Evolutionary conservation across 2,329 filamentous ascomycete genomes (phyloP), one percentile per base, ranked within the genome.

Genomic region (Aspergillus brasiliensis): DNA sequence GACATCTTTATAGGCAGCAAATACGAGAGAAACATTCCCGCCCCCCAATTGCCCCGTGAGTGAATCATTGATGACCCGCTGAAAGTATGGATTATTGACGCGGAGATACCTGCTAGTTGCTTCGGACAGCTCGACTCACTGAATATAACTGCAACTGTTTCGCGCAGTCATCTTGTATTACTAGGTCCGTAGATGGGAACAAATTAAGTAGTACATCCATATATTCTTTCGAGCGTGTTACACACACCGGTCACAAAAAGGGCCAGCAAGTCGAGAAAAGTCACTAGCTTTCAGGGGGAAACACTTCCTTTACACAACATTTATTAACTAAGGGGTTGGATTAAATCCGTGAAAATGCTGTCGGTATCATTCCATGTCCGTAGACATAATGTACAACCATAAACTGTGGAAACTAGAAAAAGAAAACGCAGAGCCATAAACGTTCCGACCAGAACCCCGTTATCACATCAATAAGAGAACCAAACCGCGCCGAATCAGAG

Each of bases 21-120:
- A 84, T 98, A 90, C 78, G 95, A 98, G 81, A 86, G 95, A 76
- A 99, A 99, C 78, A 77, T 98, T 57, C 91, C 92, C 34, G 85
- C 86, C 59, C 92, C 89, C 34, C 88, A 89, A 67, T 82, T 96
- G 60, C 89, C 92, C 65, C 88, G 94, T 97, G 81, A 84, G 91
- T 86, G 19, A 10, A 58, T 23, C 31, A 15, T 13, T 34, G 11
- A 28, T 27, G 17, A 19, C 25, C 10, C 28, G 8, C 15, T 7
- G 19, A 13, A 5, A 27, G 11, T 15, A 11, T 47, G 7, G 25
- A 10, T 10, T 13, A 17, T 51, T 37, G 5, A 25, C 15, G 37
- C 61, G 63, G 51, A 66, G 31, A 13, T 8, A 6, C 8, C 8
- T 37, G 44, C 47, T 19, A 67, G 65, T 67, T 52, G 63, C 63